Percentiles rank a stretch among this genome's conserved stretches.
phyloP scores from a whole-genome alignment of 768 basidiomycete genomes.

The Mycena haematopus region DNA sequence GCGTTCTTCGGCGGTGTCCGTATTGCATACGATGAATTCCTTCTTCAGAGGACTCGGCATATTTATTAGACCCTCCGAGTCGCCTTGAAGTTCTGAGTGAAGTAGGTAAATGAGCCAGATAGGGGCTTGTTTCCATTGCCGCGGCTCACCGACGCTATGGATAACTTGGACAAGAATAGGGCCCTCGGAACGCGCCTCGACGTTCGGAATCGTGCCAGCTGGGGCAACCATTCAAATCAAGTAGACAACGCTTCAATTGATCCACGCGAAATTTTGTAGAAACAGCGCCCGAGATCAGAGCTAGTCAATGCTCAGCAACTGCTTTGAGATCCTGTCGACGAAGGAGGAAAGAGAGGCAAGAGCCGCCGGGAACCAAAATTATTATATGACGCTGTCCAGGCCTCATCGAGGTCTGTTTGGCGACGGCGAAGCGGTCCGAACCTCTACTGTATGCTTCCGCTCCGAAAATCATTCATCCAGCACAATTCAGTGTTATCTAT shows the following conservation, averaged over 20 bases:
- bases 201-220: background rate
- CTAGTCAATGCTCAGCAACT: background rate
- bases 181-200: background rate
- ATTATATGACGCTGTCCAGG: background rate
- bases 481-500: background rate
- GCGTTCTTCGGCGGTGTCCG: background rate
- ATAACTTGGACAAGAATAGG: background rate
- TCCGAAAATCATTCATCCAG: background rate
- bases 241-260: background rate
- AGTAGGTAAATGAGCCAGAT: background rate
- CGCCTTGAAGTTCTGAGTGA: background rate
- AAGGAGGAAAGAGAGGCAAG: background rate
- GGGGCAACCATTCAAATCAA: background rate
- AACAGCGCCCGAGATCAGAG: slow-evolving; percentile 6
- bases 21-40: background rate
- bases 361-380: background rate
- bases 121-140: background rate
- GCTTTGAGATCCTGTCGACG: background rate
- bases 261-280: background rate
- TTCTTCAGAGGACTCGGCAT: background rate
- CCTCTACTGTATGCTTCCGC: background rate
- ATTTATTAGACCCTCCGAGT: background rate
- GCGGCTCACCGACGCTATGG: slow-evolving; percentile 9
- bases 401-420: slow-evolving; percentile 1
- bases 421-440: background rate